Evolutionary conservation across 2,329 filamentous ascomycete species (phyloP), one percentile per base, ranked within the genome.

Genomic region (Tolypocladium tundrense): DNA sequence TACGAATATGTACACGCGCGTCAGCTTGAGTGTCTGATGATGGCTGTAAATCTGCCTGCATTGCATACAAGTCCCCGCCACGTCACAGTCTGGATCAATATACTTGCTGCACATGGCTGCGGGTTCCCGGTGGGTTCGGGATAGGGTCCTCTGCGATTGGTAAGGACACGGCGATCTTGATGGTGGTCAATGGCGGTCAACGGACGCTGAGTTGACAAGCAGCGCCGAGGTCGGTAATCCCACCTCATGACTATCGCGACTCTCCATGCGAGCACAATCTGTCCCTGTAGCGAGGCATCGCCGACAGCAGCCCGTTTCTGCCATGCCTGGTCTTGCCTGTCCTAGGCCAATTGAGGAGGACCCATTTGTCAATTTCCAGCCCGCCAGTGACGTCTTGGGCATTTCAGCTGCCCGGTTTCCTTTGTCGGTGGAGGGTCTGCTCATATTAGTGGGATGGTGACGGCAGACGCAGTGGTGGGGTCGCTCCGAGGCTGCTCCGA

Each of bases 401-500:
- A 42, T 27, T 27, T 54, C 9, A 41, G 39, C 14, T 16, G 39
- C 14, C 39, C 14, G 39, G 2, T 24, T 13, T 10, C 14, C 14
- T 1, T n/a, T n/a, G 11, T 37, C 13, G 40, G 40, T 48, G 43
- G 43, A 45, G 42, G n/a, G 42, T 27, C 35, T 3, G 11, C 14
- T 48, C 43, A 48, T 31, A 24, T 48, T 51, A 31, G 48, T 9
- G 48, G 48, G 11, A 51, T 35, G 48, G 48, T 3, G 10, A 35
- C 31, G 13, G 45, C 27, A 31, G 13, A 31, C 4, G 27, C 14
- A 13, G 45, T 54, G 54, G 59, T 68, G 67, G 67, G 64, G 64
- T 60, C 27, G 61, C 65, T 69, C 68, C 68, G 68, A 69, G 62
- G 61, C 60, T 57, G 61, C 64, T 68, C 68, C 68, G 66, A 62